Percentiles rank a stretch among this genome's conserved stretches.
Conservation (phyloP, 495 filamentous ascomycete genomes). For the Neohortaea acidophila region DNA sequence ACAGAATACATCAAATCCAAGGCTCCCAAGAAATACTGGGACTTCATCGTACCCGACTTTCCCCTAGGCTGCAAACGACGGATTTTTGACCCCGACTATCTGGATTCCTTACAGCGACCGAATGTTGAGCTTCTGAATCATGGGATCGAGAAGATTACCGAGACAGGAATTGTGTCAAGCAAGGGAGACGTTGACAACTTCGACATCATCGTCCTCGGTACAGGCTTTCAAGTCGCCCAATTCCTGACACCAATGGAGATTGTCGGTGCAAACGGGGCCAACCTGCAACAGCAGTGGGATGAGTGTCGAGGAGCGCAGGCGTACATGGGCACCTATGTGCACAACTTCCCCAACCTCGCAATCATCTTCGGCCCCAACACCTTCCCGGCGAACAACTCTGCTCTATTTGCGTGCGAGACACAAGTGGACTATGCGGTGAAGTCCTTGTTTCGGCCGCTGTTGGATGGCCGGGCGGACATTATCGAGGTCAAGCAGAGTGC, state of each 20-base stretch:
- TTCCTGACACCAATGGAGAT: slow-evolving; percentile 27
- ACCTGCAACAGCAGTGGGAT: slow-evolving; percentile 29
- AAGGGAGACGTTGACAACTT: slow-evolving; percentile 21
- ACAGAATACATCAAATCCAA: slow-evolving; percentile 26
- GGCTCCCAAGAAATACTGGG: slow-evolving; percentile 29
- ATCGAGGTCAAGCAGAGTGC: slow-evolving; percentile 26
- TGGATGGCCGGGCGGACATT: slow-evolving; percentile 23
- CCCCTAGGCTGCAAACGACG: slow-evolving; percentile 32
- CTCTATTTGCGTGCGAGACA: slow-evolving; percentile 28
- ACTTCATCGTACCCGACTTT: slow-evolving; percentile 31
- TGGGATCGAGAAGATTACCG: slow-evolving; percentile 25
- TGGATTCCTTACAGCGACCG: slow-evolving; percentile 19
- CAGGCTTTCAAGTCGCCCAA: slow-evolving; percentile 26
- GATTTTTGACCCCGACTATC: slow-evolving; percentile 27
- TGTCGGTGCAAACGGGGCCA: slow-evolving; percentile 21
- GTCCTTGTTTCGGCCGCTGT: slow-evolving; percentile 20
- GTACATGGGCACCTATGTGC: slow-evolving; percentile 26
- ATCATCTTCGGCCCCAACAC: slow-evolving; percentile 31
- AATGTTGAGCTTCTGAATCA: slow-evolving; percentile 27
- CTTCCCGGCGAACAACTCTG: slow-evolving; percentile 31
- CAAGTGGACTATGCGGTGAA: slow-evolving; percentile 26
- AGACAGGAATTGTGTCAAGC: slow-evolving; percentile 23
- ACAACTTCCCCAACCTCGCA: slow-evolving; percentile 33
- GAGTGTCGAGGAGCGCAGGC: slow-evolving; percentile 26
- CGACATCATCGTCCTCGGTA: slow-evolving; percentile 32